phyloP scores from a whole-genome alignment of 306 rosid genomes.

The Casuarina equisetifolia region DNA sequence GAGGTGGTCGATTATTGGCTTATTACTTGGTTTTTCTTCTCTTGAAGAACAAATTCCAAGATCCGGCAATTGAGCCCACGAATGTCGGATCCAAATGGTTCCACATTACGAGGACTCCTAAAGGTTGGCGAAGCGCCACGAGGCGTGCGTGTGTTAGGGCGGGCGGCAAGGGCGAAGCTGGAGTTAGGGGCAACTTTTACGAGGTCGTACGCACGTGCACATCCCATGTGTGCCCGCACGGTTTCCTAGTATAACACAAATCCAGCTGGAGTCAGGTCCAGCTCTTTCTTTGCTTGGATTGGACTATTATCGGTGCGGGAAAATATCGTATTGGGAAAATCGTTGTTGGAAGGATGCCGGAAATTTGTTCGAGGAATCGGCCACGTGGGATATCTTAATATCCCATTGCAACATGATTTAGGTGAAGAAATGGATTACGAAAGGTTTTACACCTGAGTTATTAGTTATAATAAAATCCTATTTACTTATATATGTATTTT shows the following conservation, averaged over 20 bases:
- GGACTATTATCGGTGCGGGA: background rate
- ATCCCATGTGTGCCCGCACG: background rate
- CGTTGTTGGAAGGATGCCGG: too few relatives aligned
- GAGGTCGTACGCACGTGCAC: constrained; percentile 5
- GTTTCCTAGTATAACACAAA: background rate
- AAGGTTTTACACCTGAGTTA: too few relatives aligned
- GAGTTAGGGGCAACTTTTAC: background rate
- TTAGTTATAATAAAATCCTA: too few relatives aligned
- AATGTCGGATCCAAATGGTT: constrained; percentile 5
- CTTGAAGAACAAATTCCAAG: background rate
- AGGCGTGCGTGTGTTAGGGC: constrained; percentile 7
- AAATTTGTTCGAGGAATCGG: too few relatives aligned
- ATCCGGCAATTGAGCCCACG: constrained; percentile 2
- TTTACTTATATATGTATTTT: too few relatives aligned
- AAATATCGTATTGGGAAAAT: too few relatives aligned
- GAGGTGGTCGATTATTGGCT: background rate
- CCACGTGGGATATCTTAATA: too few relatives aligned
- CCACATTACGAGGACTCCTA: background rate
- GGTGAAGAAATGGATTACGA: too few relatives aligned
- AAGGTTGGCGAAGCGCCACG: background rate
- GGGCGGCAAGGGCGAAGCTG: background rate
- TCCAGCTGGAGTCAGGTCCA: background rate
- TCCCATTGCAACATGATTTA: too few relatives aligned
- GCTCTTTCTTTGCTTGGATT: background rate
- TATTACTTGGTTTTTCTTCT: background rate